phyloP scores from a whole-genome alignment of 345 rosid species.

The Citrus hindsii region DNA sequence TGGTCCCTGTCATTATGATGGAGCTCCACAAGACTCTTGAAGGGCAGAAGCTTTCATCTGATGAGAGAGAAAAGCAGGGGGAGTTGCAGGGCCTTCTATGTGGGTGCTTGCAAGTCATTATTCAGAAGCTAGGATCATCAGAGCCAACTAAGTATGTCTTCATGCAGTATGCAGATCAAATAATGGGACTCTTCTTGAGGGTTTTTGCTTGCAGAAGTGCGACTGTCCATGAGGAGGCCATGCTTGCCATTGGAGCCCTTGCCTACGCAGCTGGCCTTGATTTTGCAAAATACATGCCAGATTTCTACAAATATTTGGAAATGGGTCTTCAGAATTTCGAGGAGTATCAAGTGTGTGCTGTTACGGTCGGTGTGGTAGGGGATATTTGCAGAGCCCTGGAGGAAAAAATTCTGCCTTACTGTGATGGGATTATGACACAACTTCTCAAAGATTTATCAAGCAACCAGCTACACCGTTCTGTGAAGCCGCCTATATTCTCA shows the following conservation, averaged over 20 bases:
- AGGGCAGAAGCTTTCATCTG: constrained; percentile 53
- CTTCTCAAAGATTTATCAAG: constrained; percentile 78
- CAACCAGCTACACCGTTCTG: constrained; percentile 72
- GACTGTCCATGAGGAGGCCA: constrained; percentile 79
- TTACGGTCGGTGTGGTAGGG: constrained; percentile 76
- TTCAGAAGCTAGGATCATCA: constrained; percentile 62
- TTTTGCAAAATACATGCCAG: constrained; percentile 71
- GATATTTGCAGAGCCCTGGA: constrained; percentile 69
- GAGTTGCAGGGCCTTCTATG: constrained; percentile 78
- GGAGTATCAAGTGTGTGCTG: constrained; percentile 65
- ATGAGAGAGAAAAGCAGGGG: constrained; percentile 60
- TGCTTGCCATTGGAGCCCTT: constrained; percentile 79
- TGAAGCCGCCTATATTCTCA: constrained; percentile 76
- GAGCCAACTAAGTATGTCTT: constrained; percentile 58
- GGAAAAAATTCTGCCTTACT: constrained; percentile 58
- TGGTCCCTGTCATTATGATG: constrained; percentile 58
- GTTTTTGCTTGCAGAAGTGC: constrained; percentile 76
- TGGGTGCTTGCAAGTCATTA: constrained; percentile 70
- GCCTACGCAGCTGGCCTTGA: constrained; percentile 65
- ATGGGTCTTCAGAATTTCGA: constrained; percentile 79
- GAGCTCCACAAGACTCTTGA: constrained; percentile 75
- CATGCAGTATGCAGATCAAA: constrained; percentile 69
- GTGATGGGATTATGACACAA: constrained; percentile 78
- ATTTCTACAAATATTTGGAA: constrained; percentile 66
- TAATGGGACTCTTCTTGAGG: constrained; percentile 72